These are phyloP conservation scores for Paraconiothyrium brasiliense DNA, from an alignment of 2,329 filamentous ascomycete species.

Conservation along the genomic window DNA sequence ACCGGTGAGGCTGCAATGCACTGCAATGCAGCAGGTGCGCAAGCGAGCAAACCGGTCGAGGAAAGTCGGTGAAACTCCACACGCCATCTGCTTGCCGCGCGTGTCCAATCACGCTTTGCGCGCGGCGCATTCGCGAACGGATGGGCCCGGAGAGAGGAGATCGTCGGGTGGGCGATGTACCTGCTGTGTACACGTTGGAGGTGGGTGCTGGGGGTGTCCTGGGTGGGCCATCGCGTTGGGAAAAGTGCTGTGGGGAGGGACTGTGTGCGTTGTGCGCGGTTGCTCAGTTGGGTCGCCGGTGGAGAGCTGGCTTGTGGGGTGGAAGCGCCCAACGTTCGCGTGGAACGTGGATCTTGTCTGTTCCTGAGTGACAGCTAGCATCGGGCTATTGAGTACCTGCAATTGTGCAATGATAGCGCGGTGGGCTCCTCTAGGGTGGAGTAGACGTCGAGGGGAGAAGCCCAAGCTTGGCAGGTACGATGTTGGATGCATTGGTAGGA, in stretches of 20 bases:
- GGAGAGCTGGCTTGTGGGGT: conserved; percentile 5
- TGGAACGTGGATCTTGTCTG: background rate
- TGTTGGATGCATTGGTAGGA: background rate
- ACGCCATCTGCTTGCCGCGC: background rate
- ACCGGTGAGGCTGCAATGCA: conserved; percentile 15
- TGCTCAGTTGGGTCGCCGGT: background rate
- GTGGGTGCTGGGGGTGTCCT: conserved; percentile 1
- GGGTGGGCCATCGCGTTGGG: background rate
- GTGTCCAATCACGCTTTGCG: background rate
- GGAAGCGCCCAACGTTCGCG: conserved; percentile 3
- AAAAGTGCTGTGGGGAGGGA: background rate
- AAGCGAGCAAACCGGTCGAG: conserved; percentile 11
- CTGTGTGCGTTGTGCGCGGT: background rate
- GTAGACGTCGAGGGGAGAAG: background rate
- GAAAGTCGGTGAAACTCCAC: conserved; percentile 16
- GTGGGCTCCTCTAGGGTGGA: background rate
- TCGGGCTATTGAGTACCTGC: background rate
- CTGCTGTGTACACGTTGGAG: background rate
- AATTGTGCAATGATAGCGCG: background rate
- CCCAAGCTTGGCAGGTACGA: conserved; percentile 12
- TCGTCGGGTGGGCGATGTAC: background rate
- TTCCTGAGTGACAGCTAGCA: background rate
- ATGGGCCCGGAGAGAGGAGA: conserved; percentile 5
- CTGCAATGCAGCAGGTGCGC: conserved; percentile 6
- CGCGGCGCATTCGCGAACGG: background rate